Percentiles rank a stretch among this genome's conserved stretches.
These are phyloP conservation scores for Vararia minispora DNA, from an alignment of 768 basidiomycete genomes.

Conservation along the genomic window DNA sequence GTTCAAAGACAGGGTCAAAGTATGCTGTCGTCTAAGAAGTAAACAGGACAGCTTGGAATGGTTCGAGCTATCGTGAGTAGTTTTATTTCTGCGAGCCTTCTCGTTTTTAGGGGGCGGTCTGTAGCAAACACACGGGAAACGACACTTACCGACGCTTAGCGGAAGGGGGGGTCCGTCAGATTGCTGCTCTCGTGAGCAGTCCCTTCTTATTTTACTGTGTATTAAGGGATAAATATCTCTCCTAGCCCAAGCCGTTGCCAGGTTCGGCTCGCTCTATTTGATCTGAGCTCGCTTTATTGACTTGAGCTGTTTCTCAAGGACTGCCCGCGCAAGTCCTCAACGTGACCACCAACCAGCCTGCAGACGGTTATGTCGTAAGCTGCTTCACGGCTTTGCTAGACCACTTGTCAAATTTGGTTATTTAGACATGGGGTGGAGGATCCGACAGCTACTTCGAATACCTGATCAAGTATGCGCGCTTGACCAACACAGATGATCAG, in stretches of 20 bases:
- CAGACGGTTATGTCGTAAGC: slow-evolving; percentile 47
- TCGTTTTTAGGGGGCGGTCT: slow-evolving; percentile 6
- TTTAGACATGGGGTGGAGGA: slow-evolving; percentile 52
- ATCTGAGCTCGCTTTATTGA: background rate
- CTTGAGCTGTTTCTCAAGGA: slow-evolving; percentile 19
- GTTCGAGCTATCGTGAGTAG: slow-evolving; percentile 20
- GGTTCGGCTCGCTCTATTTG: no score
- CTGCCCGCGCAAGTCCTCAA: slow-evolving; percentile 50
- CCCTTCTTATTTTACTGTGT: background rate
- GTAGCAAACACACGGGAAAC: slow-evolving; percentile 45
- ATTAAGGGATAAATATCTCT: background rate
- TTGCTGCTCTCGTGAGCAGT: slow-evolving; percentile 31
- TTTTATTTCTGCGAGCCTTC: background rate
- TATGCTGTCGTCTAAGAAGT: background rate
- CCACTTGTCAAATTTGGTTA: background rate
- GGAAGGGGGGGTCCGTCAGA: slow-evolving; percentile 36
- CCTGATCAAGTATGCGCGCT: slow-evolving; percentile 56
- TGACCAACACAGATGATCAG: slow-evolving; percentile 52
- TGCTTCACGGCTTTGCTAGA: no score
- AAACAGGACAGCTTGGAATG: slow-evolving; percentile 50
- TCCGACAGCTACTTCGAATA: slow-evolving; percentile 72
- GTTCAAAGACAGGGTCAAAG: slow-evolving; percentile 6
- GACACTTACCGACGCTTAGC: slow-evolving; percentile 46
- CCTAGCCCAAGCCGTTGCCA: slow-evolving; percentile 31
- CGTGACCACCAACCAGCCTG: slow-evolving; percentile 36